phyloP scores from a whole-genome alignment of 2,329 filamentous ascomycete genomes.

The Colletotrichum tanaceti region DNA sequence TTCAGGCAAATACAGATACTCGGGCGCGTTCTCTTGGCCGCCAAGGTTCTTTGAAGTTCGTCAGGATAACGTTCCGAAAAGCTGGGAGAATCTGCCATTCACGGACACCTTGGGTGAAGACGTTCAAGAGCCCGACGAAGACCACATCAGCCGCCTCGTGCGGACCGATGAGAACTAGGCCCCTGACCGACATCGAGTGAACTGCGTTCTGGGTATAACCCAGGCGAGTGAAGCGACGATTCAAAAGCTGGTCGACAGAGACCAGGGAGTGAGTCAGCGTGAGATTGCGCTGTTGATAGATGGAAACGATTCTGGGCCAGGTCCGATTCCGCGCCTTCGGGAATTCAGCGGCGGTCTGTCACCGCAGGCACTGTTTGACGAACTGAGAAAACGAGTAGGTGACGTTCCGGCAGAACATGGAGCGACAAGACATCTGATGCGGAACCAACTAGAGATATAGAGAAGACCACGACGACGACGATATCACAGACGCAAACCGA shows the following conservation, averaged over 20 bases:
- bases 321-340: not conserved
- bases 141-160: not conserved
- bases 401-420: accelerated
- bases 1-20: no score
- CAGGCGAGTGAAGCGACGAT: not conserved
- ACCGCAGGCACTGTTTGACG: not conserved
- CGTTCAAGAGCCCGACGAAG: not conserved
- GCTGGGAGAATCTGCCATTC: constrained; percentile 3
- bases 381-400: not conserved
- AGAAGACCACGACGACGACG: not conserved
- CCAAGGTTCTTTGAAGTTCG: not conserved
- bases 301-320: not conserved
- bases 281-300: constrained; percentile 11
- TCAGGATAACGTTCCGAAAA: not conserved
- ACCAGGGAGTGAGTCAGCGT: accelerated
- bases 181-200: not conserved
- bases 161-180: not conserved
- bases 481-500: not conserved
- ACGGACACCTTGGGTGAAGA: not conserved
- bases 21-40: constrained; percentile 6
- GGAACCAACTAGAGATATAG: not conserved
- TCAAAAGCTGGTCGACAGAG: not conserved
- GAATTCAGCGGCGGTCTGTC: not conserved
- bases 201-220: constrained; percentile 3
- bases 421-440: not conserved